phyloP scores from a whole-genome alignment of 495 filamentous ascomycete genomes.

The Penicillium atrosanguineum region DNA sequence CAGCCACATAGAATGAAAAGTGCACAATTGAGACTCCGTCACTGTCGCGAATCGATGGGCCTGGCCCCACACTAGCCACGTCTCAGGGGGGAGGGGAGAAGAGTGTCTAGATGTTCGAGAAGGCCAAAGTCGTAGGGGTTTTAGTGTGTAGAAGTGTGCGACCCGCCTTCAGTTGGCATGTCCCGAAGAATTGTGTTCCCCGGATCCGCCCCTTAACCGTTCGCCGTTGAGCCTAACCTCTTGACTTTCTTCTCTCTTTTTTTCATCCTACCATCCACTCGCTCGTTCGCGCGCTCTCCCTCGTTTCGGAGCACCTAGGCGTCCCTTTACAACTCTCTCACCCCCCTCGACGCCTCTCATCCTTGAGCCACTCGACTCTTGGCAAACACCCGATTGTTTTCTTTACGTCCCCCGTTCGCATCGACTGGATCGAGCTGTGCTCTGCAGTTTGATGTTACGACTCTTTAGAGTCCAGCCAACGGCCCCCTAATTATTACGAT shows the following conservation, averaged over 20 bases:
- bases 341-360: neutral
- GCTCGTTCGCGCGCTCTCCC: neutral
- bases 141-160: neutral
- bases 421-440: conserved; percentile 13
- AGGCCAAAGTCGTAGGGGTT: neutral
- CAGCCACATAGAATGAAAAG: neutral
- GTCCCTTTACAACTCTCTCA: neutral
- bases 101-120: neutral
- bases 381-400: neutral
- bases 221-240: neutral
- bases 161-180: conserved; percentile 5
- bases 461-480: neutral
- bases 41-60: neutral
- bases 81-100: neutral
- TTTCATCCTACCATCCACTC: neutral
- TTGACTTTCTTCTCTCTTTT: neutral
- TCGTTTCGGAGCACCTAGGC: neutral
- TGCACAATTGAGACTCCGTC: neutral
- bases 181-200: conserved; percentile 1
- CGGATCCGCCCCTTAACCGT: conserved; percentile 8
- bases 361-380: neutral
- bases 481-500: neutral
- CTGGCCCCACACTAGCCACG: neutral
- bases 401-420: conserved; percentile 4
- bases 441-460: conserved; percentile 1